These are phyloP conservation scores for Clohesyomyces aquaticus DNA, from an alignment of 495 filamentous ascomycete genomes.

Conservation along the genomic window DNA sequence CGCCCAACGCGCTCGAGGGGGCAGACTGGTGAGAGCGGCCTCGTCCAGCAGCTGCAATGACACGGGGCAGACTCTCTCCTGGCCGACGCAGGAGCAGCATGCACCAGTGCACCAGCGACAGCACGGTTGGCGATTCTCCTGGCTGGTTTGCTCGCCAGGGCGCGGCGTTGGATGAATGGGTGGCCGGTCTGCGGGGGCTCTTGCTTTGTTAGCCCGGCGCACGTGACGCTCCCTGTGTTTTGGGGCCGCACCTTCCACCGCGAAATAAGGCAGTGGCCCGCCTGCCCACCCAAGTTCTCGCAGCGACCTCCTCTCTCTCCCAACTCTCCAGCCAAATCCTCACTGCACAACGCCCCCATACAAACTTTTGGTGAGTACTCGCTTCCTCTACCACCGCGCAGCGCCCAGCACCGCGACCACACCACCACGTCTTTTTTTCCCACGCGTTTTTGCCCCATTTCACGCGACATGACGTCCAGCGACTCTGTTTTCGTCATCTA, in stretches of 20 bases:
- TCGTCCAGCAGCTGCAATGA: too few species aligned
- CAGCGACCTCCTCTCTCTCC: too few species aligned
- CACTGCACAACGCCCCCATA: conserved; percentile 5
- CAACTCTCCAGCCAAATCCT: background rate
- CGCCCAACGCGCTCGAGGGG: too few species aligned
- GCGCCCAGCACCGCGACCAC: conserved; percentile 6
- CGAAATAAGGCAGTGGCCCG: too few species aligned
- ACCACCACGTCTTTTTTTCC: conserved; percentile 8
- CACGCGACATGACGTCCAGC: conserved; percentile 3
- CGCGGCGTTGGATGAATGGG: background rate
- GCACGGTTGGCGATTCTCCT: background rate
- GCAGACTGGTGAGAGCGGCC: too few species aligned
- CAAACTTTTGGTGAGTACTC: conserved; percentile 23
- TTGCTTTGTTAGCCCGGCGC: background rate
- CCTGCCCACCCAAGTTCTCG: too few species aligned
- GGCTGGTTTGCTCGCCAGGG: too few species aligned
- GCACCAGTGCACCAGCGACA: background rate
- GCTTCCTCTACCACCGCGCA: background rate
- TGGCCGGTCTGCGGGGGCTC: background rate
- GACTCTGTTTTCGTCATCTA: conserved; percentile 16
- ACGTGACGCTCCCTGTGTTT: background rate
- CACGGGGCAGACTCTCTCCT: too few species aligned
- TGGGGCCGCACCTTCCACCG: too few species aligned
- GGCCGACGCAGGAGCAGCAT: too few species aligned
- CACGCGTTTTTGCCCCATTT: conserved; percentile 11